Evolutionary conservation across 768 basidiomycete genomes (phyloP).

Genomic region (Clitopilus hobsonii): DNA sequence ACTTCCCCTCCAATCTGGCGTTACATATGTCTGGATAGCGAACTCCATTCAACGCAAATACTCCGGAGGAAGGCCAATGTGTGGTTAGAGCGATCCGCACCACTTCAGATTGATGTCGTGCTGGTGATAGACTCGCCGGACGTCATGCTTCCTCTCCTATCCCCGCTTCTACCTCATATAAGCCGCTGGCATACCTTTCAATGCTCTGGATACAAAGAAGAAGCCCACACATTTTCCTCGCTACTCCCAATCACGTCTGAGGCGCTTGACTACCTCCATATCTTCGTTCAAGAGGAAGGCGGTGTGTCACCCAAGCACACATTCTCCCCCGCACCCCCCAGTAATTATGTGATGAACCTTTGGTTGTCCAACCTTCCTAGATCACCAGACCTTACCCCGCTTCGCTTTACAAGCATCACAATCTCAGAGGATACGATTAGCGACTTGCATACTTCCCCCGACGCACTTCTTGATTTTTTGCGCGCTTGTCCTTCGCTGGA

Average conservation of each 20-base stretch:
- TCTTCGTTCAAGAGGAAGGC: constrained; percentile 31
- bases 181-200: constrained; percentile 54
- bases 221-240: constrained; percentile 20
- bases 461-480: constrained; percentile 56
- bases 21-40: constrained; percentile 46
- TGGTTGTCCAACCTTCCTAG: constrained; percentile 46
- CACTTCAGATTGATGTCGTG: constrained; percentile 52
- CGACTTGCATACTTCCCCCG: constrained; percentile 36
- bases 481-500: constrained; percentile 57
- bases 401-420: constrained; percentile 53
- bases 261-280: constrained; percentile 29
- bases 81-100: constrained; percentile 50
- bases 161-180: constrained; percentile 53
- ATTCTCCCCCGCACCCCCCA: constrained; percentile 23
- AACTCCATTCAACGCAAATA: constrained; percentile 23
- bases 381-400: constrained; percentile 33
- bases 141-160: constrained; percentile 56
- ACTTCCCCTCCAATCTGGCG: constrained; percentile 61
- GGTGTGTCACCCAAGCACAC: constrained; percentile 23
- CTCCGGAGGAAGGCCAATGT: constrained; percentile 44
- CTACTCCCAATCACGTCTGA: constrained; percentile 20
- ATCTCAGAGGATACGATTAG: constrained; percentile 45
- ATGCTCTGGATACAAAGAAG: constrained; percentile 37
- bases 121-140: constrained; percentile 44
- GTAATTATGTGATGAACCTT: constrained; percentile 40